Evolutionary conservation across 1,139 yeast species (phyloP).

Genomic region (Protomyces macrosporus): DNA sequence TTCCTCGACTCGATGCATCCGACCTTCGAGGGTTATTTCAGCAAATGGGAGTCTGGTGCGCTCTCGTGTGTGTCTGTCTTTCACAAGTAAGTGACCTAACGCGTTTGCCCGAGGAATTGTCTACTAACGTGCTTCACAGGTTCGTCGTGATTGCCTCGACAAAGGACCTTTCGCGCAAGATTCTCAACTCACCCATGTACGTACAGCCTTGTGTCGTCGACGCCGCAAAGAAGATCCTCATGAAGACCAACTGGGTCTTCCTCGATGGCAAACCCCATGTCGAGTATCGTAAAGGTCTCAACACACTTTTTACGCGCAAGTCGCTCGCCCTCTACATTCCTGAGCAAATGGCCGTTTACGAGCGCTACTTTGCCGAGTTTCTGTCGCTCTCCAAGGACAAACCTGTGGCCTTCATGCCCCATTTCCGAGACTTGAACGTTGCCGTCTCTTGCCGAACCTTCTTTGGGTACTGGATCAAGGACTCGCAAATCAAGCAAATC

Average conservation of each 20-base stretch:
- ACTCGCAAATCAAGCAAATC: slow-evolving; percentile 75
- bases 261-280: slow-evolving; percentile 91
- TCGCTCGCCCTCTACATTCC: slow-evolving; percentile 84
- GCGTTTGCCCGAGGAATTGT: not conserved
- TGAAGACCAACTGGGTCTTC: slow-evolving; percentile 97
- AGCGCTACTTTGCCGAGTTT: slow-evolving; percentile 65
- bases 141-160: slow-evolving; percentile 92
- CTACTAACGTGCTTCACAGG: slow-evolving; percentile 23
- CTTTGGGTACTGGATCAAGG: slow-evolving; percentile 91
- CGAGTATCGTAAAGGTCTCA: slow-evolving; percentile 85
- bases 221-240: slow-evolving; percentile 83
- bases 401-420: slow-evolving; percentile 76
- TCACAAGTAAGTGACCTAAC: slow-evolving; percentile 53
- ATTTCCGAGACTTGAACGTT: slow-evolving; percentile 91
- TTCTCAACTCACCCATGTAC: slow-evolving; percentile 65
- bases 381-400: slow-evolving; percentile 51
- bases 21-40: slow-evolving; percentile 84
- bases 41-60: slow-evolving; percentile 93
- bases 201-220: slow-evolving; percentile 98
- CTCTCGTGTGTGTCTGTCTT: slow-evolving; percentile 93
- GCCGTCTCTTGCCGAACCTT: slow-evolving; percentile 88
- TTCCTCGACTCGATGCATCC: slow-evolving; percentile 94
- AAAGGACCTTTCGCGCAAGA: slow-evolving; percentile 85
- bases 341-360: slow-evolving; percentile 75
- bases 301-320: slow-evolving; percentile 76